Conservation (phyloP, 1,284 basidiomycete species). For the Termitomyces sp. region DNA sequence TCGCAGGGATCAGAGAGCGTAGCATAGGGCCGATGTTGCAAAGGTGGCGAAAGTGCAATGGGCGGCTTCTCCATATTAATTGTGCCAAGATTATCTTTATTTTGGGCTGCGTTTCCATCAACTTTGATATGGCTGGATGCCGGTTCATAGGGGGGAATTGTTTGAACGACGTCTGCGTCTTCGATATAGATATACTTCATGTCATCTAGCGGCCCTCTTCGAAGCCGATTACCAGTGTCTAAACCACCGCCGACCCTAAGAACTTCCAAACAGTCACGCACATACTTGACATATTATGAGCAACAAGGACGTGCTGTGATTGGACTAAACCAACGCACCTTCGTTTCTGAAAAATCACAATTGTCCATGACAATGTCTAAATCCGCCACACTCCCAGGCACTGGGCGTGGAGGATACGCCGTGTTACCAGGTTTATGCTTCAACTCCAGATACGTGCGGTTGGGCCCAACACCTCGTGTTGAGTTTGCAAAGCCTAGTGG, state of each 20-base stretch:
- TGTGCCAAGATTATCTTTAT: conserved; percentile 33
- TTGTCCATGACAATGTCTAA: conserved; percentile 84
- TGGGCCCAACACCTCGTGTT: conserved; percentile 67
- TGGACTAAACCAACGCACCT: conserved; percentile 48
- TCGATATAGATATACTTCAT: conserved; percentile 73
- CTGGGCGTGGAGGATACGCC: conserved; percentile 80
- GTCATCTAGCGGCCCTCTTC: conserved; percentile 52
- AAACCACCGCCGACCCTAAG: conserved; percentile 68
- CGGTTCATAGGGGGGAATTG: not conserved
- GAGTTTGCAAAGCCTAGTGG: conserved; percentile 40
- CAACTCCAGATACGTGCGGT: conserved; percentile 72
- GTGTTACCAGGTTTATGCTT: conserved; percentile 50
- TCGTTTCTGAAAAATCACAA: conserved; percentile 80
- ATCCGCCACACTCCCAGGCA: conserved; percentile 78
- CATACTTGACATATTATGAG: conserved; percentile 48
- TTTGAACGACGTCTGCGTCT: conserved; percentile 28
- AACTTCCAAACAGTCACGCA: conserved; percentile 77
- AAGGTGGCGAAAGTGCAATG: conserved; percentile 33
- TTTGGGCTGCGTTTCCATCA: conserved; percentile 32
- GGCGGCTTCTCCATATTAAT: conserved; percentile 41
- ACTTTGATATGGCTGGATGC: not conserved
- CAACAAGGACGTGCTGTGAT: not conserved
- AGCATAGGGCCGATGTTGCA: conserved; percentile 50
- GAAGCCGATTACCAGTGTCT: conserved; percentile 58
- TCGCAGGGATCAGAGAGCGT: conserved; percentile 59